Base-by-base conservation (phyloP, 2,329 filamentous ascomycete species). In the Shiraia bambusicola region DNA sequence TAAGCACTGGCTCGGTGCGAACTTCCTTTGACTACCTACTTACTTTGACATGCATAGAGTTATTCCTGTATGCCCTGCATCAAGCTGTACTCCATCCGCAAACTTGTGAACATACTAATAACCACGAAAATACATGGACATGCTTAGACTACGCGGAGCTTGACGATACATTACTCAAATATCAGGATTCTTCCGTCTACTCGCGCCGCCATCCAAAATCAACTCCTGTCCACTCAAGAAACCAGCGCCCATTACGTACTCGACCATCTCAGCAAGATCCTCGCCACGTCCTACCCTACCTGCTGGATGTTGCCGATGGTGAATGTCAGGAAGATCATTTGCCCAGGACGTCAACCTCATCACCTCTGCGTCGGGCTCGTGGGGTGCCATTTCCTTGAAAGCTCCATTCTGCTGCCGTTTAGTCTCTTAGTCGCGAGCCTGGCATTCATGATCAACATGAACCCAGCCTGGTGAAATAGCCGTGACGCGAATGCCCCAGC, bases 381-480 rank as follows among this genome's bases (percentile, higher is more conserved):
- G 54, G 13, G 52, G 48, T 13, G 48, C 49, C 14, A 35, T 35
- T 19, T 45, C 37, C 28, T 52, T 54, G 33, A 48, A 52, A 9
- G 46, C 35, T 4, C 49, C 49, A 28, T 54, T 52, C 26, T 54
- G 45, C 24, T 38, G 41, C 28, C 45, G 49, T 42, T 42, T 47
- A 0, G 67, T 68, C 29, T 66, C 58, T 54, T 71, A 65, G 52
- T 77, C 71, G 3, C 63, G 67, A 4, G 59, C 56, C 45, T 60
- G 60, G 29, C 65, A 67, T 54, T 73, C 70, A 34, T 76, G 63
- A 30, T 58, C 61, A 11, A 77, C 75, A 47, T 75, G 66, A 32
- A 78, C 73, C 76, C 75, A 78, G 0, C 76, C 75, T 0, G 74
- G 74, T 19, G 76, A 54, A 14, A 78, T 71, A 0, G 72, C 67